Base-by-base conservation (phyloP, 306 rosid species). In the Medicago ruthenica region DNA sequence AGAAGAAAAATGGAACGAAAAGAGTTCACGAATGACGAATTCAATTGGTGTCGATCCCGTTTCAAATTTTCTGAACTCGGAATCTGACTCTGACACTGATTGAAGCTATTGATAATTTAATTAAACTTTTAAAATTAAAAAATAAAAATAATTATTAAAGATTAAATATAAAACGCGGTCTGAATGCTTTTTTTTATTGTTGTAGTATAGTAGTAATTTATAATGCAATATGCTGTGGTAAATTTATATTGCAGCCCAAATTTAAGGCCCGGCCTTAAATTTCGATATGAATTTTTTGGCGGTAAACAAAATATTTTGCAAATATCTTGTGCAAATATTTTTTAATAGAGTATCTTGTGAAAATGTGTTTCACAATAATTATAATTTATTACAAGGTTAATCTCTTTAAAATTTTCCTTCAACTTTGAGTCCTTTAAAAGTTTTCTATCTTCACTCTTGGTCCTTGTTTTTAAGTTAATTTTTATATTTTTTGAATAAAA, bases 41-140 rank as follows among this genome's bases (percentile, higher is more conserved):
- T 68, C 36, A 70, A 77, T 71, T 37, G 22, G 50, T 20, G 75
- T 77, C 75, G 81, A 77, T 77, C 76, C 51, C 62, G 81, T 77
- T 47, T 78, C 81, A 78, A 78, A 77, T 34, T 8, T 76, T 47
- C 42, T 67, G 17, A 69, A 77, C 37, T 57, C 41, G 42, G 53
- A 69, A 58, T 71, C 53, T 18, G 24, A 50, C 61, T 70, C 74
- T 18, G 44, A 48, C 74, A 70, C 44, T 70, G 74, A 22, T 15
- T 44, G 17, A 45, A 27, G 31, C 13, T 45, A n/a, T 6, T 65
- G 4, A 36, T 62, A 7, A 31, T 13, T 61, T 47, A 14, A n/a
- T 50, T 50, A 7, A 1, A 6, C 7, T n/a, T 15, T 50, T 50
- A n/a, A n/a, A n/a, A n/a, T 15, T 6, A n/a, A n/a, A 62, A 40